phyloP scores from a whole-genome alignment of 805 yeast species.

The Maudiozyma turicensis region DNA sequence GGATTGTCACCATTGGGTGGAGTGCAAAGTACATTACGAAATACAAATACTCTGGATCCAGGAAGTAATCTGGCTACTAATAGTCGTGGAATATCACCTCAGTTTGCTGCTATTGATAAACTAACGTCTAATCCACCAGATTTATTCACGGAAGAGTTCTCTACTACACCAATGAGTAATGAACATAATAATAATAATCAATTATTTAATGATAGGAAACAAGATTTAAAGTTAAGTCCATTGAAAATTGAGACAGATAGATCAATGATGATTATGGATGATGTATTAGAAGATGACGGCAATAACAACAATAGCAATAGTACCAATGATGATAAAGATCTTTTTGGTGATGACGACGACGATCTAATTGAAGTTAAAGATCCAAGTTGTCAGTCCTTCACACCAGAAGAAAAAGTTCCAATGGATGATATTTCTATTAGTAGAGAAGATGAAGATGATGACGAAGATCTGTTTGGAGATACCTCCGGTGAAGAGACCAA shows the following conservation, averaged over 20 bases:
- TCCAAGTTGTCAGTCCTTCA: background rate
- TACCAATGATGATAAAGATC: constrained; percentile 24
- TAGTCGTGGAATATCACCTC: constrained; percentile 7
- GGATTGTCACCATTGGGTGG: background rate
- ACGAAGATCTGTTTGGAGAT: constrained; percentile 31
- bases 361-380: constrained; percentile 29
- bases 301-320: constrained; percentile 7
- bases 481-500: constrained; percentile 13
- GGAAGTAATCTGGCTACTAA: background rate
- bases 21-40: background rate
- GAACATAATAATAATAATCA: constrained; percentile 10
- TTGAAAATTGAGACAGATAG: constrained; percentile 7
- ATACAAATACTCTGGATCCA: background rate
- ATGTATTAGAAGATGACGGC: background rate
- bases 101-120: constrained; percentile 7
- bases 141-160: constrained; percentile 8
- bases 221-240: constrained; percentile 11
- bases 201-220: constrained; percentile 9
- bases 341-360: constrained; percentile 7
- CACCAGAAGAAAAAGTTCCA: background rate
- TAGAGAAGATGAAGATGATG: constrained; percentile 8
- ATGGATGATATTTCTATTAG: constrained; percentile 20
- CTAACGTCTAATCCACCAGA: constrained; percentile 7
- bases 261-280: constrained; percentile 2
- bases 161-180: constrained; percentile 12